Percentiles rank a stretch among this genome's conserved stretches.
Evolutionary conservation across 371 early-diverging fungal genomes (phyloP).

Genomic region (Vairimorpha apis): DNA sequence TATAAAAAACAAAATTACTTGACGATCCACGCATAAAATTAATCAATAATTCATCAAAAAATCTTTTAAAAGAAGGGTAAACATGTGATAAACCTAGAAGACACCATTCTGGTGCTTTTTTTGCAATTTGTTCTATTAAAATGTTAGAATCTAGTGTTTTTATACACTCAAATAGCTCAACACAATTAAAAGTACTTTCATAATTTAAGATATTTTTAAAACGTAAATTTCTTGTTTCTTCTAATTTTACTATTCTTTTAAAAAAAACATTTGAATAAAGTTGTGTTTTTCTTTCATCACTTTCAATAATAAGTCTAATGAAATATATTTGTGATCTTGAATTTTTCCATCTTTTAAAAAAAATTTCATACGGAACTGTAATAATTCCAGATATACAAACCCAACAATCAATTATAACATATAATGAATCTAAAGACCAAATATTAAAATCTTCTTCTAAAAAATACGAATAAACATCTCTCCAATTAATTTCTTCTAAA

Average conservation of each 20-base stretch:
- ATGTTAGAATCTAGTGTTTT: slow-evolving; percentile 19
- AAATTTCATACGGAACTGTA: slow-evolving; percentile 57
- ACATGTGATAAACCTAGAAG: slow-evolving; percentile 42
- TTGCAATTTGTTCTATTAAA: slow-evolving; percentile 32
- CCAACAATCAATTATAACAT: slow-evolving; percentile 55
- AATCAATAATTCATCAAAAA: slow-evolving; percentile 40
- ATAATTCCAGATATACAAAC: slow-evolving; percentile 37
- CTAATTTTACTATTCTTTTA: slow-evolving; percentile 37
- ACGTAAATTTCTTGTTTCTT: slow-evolving; percentile 26
- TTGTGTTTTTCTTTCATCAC: slow-evolving; percentile 36
- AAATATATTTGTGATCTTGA: slow-evolving; percentile 39
- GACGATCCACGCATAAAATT: slow-evolving; percentile 29
- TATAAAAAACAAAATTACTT: slow-evolving; percentile 35
- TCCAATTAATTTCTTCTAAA: slow-evolving; percentile 49
- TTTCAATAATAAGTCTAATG: slow-evolving; percentile 40
- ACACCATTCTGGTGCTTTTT: slow-evolving; percentile 50
- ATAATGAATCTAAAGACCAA: slow-evolving; percentile 34
- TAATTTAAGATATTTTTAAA: slow-evolving; percentile 42
- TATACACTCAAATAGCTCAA: slow-evolving; percentile 54
- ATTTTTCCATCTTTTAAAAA: slow-evolving; percentile 54
- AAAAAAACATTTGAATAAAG: slow-evolving; percentile 49
- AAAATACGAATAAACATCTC: slow-evolving; percentile 43
- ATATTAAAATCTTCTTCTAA: slow-evolving; percentile 41
- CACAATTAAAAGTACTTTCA: slow-evolving; percentile 53
- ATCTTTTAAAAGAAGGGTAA: slow-evolving; percentile 28